Evolutionary conservation across 768 basidiomycete species (phyloP).

Genomic region (Rossbeevera mucosa): DNA sequence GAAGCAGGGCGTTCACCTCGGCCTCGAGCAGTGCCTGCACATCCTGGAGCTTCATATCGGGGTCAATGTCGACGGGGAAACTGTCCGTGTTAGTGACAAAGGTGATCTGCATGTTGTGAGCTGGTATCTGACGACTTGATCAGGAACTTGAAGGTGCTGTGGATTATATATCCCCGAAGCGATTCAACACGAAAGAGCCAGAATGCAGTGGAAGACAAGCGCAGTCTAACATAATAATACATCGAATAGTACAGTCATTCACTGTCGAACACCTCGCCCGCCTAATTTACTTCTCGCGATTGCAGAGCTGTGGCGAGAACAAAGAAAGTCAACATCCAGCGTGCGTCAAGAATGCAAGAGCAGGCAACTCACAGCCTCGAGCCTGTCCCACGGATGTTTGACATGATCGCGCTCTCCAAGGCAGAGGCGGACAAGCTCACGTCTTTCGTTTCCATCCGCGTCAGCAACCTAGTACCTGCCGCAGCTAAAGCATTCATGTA

Average conservation of each 20-base stretch:
- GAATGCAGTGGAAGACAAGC: conserved; percentile 20
- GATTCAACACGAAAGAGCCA: conserved; percentile 16
- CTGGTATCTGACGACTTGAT: conserved; percentile 12
- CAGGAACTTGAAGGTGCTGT: conserved; percentile 26
- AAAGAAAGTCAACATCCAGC: conserved; percentile 1
- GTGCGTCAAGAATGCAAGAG: not conserved
- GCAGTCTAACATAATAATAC: conserved; percentile 4
- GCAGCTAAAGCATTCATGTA: not conserved
- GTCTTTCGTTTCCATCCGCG: conserved; percentile 36
- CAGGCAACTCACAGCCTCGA: conserved; percentile 61
- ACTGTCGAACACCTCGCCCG: conserved; percentile 28
- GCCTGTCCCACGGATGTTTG: conserved; percentile 62
- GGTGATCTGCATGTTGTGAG: conserved; percentile 55
- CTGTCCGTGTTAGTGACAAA: conserved; percentile 65
- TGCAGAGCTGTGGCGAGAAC: conserved; percentile 27
- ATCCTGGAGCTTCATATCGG: conserved; percentile 87
- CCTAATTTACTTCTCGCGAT: conserved; percentile 31
- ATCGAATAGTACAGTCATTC: conserved; percentile 3
- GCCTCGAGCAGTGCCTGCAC: conserved; percentile 93
- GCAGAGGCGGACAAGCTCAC: conserved; percentile 75
- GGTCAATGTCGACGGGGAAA: conserved; percentile 78
- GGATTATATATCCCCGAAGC: conserved; percentile 18
- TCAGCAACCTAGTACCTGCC: conserved; percentile 1
- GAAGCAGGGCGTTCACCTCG: conserved; percentile 57
- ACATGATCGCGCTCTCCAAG: conserved; percentile 74